A percentile compares a stretch with the other conserved stretches of the same genome.
Evolutionary conservation across 257 asterid genomes (phyloP).

Genomic region (Buddleja alternifolia): DNA sequence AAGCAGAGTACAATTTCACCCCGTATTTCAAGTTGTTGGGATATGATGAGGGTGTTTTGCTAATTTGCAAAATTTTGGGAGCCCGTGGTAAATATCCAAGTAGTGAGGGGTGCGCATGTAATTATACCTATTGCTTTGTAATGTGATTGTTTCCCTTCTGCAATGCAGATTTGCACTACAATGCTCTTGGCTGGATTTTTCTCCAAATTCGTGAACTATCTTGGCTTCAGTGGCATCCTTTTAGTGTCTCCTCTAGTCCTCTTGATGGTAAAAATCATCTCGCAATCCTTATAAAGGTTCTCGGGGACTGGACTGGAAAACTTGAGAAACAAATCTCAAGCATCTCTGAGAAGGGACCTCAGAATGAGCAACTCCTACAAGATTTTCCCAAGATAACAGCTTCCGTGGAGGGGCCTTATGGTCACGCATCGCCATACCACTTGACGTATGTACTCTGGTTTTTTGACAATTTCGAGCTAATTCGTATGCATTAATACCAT

Average conservation of each 20-base stretch:
- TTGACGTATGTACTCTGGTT: constrained; percentile 47
- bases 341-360: constrained; percentile 31
- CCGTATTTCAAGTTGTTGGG: too few relatives aligned
- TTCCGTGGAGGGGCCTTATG: constrained; percentile 88
- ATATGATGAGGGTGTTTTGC: too few relatives aligned
- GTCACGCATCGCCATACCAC: constrained; percentile 84
- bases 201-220: constrained; percentile 70
- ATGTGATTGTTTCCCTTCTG: constrained; percentile 20
- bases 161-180: constrained; percentile 61
- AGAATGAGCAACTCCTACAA: constrained; percentile 33
- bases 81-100: too few relatives aligned
- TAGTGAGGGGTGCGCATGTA: too few relatives aligned
- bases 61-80: too few relatives aligned
- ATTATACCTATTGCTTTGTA: too few relatives aligned
- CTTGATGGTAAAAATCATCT: constrained; percentile 60
- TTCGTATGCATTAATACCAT: too few relatives aligned
- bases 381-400: constrained; percentile 46
- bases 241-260: constrained; percentile 80
- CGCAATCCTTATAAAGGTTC: constrained; percentile 66
- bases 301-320: constrained; percentile 65
- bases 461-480: background rate
- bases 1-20: too few relatives aligned
- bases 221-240: constrained; percentile 86
- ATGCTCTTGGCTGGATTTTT: constrained; percentile 81
- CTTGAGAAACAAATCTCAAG: constrained; percentile 41